These are phyloP conservation scores for Suhomyces yuchorum DNA, from an alignment of 1,139 yeast genomes.

Conservation along the genomic window DNA sequence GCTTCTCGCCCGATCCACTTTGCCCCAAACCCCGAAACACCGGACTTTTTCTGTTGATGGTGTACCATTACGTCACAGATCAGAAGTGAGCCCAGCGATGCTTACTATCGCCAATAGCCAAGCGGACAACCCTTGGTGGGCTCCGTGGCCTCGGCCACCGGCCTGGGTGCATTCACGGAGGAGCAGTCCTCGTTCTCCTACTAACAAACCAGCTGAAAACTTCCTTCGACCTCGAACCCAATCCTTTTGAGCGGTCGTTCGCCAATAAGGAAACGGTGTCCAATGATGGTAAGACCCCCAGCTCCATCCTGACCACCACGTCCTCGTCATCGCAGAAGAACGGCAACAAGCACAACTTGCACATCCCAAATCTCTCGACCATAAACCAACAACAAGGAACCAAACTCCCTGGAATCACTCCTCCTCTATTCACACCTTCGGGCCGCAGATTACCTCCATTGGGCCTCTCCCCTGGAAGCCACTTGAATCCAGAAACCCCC, in stretches of 20 bases:
- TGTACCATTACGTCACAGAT: conserved; percentile 13
- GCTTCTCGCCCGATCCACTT: not conserved
- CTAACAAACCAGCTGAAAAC: conserved; percentile 36
- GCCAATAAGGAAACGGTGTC: conserved; percentile 50
- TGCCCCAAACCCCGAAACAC: not conserved
- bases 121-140: not conserved
- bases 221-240: conserved; percentile 83
- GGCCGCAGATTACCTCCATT: conserved; percentile 63
- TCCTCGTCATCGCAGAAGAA: conserved; percentile 27
- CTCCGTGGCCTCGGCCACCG: no score
- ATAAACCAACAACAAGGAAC: conserved; percentile 21
- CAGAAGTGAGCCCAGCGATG: not conserved
- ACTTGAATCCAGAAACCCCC: conserved; percentile 51
- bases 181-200: no score
- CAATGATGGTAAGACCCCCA: conserved; percentile 8
- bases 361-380: conserved; percentile 36
- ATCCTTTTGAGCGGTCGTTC: conserved; percentile 94
- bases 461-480: conserved; percentile 43
- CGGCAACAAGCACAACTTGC: conserved; percentile 39
- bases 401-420: conserved; percentile 50
- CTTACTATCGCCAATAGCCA: not conserved
- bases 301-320: conserved; percentile 6
- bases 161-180: no score
- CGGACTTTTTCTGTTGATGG: not conserved
- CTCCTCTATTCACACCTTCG: conserved; percentile 62